Evolutionary conservation across 176 grass and related monocot genomes (phyloP).

Genomic region (Olyra latifolia): DNA sequence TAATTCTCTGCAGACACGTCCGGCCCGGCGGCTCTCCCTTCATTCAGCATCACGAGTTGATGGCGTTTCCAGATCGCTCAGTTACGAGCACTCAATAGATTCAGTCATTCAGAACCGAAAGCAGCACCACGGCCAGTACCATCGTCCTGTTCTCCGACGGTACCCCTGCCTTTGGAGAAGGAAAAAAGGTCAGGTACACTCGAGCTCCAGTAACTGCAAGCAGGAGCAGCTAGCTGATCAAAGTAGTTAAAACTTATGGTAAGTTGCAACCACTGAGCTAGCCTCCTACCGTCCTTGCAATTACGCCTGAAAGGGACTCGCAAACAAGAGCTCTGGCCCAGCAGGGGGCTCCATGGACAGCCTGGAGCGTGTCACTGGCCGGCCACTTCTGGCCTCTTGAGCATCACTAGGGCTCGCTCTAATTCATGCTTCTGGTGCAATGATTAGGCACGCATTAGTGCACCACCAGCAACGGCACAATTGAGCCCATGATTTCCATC

Average conservation of each 20-base stretch:
- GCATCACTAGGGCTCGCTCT: constrained; percentile 15
- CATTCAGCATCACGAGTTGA: background rate
- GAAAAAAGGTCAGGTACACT: background rate
- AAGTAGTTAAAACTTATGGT: background rate
- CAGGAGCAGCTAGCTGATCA: background rate
- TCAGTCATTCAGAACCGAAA: constrained; percentile 47
- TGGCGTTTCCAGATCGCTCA: background rate
- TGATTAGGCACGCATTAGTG: constrained; percentile 46
- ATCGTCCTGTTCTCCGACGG: constrained; percentile 23
- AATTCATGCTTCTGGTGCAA: constrained; percentile 36
- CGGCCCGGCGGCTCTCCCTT: background rate
- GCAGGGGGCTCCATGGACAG: constrained; percentile 33
- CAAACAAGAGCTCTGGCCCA: constrained; percentile 28
- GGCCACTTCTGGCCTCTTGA: constrained; percentile 14
- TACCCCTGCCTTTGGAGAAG: constrained; percentile 17
- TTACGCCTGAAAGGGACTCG: constrained; percentile 44
- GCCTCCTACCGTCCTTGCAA: constrained; percentile 11
- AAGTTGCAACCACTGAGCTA: background rate
- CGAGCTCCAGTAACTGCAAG: background rate
- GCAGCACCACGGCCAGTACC: constrained; percentile 27
- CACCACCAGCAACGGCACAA: background rate
- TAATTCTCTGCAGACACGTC: constrained; percentile 11
- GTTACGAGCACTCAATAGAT: constrained; percentile 25
- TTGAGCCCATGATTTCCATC: background rate
- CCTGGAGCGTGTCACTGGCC: constrained; percentile 23